Percentiles rank a stretch among this genome's conserved stretches.
These are phyloP conservation scores for Prunus fruticosa DNA, from an alignment of 306 rosid genomes.

Conservation along the genomic window DNA sequence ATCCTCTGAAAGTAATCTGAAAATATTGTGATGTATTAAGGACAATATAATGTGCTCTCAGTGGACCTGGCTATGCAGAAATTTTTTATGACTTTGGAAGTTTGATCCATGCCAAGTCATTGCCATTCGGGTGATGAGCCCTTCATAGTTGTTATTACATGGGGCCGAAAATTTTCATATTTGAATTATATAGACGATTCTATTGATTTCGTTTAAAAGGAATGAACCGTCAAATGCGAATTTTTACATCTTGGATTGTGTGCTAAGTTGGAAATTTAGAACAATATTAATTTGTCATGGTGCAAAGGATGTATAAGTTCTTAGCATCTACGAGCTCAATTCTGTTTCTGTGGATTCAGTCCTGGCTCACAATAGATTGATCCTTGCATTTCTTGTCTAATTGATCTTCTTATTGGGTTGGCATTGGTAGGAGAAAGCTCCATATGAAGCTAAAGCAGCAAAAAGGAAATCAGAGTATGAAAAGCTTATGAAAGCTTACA, in stretches of 20 bases:
- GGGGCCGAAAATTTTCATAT: background rate
- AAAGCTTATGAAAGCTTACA: conserved; percentile 23
- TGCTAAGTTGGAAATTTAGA: background rate
- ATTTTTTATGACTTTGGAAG: conserved; percentile 8
- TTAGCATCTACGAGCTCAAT: background rate
- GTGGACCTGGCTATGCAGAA: conserved; percentile 11
- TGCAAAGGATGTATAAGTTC: background rate
- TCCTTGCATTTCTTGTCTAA: background rate
- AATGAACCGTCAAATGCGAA: conserved; percentile 13
- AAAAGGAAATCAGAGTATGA: conserved; percentile 21
- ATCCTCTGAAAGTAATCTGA: background rate
- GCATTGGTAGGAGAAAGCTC: conserved; percentile 18
- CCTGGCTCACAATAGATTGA: background rate
- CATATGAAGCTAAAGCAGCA: conserved; percentile 22
- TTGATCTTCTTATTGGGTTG: background rate
- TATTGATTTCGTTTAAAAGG: background rate
- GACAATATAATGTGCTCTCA: background rate
- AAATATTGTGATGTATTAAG: background rate
- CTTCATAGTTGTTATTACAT: background rate
- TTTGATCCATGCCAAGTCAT: background rate
- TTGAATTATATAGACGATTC: no score
- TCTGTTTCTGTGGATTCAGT: background rate
- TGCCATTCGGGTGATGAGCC: background rate
- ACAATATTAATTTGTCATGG: conserved; percentile 3
- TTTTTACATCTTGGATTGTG: background rate